Percentiles rank a stretch among this genome's conserved stretches.
Evolutionary conservation across 169 alveolate genomes (phyloP).

Genomic region (Besnoitia besnoiti): DNA sequence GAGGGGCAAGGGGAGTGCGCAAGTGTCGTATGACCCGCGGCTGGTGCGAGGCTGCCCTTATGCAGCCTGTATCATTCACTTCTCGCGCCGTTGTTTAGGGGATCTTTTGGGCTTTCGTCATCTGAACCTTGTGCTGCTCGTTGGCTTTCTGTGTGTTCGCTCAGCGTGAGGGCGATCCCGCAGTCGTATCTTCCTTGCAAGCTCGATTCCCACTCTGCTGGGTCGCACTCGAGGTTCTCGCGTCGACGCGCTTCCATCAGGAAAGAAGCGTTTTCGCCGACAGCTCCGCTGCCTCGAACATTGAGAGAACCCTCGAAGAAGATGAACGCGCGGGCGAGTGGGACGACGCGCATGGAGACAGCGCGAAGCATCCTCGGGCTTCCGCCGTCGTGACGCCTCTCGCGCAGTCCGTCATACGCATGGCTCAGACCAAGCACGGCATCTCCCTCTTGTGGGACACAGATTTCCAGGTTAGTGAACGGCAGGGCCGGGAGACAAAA

Average conservation of each 20-base stretch:
- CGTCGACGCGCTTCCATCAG: background rate
- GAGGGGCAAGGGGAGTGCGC: no score
- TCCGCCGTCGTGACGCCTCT: background rate
- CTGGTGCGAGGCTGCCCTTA: no score
- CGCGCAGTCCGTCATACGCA: background rate
- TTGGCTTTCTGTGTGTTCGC: background rate
- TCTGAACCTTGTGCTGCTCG: background rate
- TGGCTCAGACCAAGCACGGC: background rate
- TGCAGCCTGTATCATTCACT: no score
- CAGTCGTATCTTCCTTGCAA: slow-evolving; percentile 2
- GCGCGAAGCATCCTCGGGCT: background rate
- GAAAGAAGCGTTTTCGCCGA: slow-evolving; percentile 2
- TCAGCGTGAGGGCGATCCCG: slow-evolving; percentile 8
- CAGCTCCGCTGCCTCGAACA: background rate
- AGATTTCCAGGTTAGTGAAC: background rate
- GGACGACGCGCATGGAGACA: background rate
- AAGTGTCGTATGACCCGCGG: no score
- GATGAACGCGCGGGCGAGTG: background rate
- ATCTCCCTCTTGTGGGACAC: background rate
- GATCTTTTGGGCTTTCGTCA: no score
- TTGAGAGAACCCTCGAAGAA: background rate
- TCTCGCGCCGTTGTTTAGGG: no score
- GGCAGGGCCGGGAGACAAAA: background rate
- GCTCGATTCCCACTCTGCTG: slow-evolving; percentile 21
- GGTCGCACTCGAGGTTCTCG: background rate